Base-by-base conservation (phyloP, 352 stramenopile species). In the Phytophthora fragariaefolia region DNA sequence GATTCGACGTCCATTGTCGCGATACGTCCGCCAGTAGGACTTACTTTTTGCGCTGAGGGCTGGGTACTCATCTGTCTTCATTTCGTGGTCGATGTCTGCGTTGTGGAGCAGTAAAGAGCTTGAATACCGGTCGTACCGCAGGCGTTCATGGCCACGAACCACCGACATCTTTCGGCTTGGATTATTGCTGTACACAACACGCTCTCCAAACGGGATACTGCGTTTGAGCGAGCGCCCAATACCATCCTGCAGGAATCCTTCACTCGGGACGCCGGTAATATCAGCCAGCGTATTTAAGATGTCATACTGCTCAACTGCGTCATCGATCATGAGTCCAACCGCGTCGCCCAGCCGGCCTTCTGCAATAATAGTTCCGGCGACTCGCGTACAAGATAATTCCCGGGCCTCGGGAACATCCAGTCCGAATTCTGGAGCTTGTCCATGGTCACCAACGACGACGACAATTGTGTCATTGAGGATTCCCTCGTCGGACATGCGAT, bases 151-250 rank as follows among this genome's bases (percentile, higher is more conserved):
- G 26, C 76, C 78, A 2, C 63, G 63, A 0, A 87, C 66, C 6
- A 75, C 60, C 46, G 76, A 71, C 53, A 83, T 71, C 47, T 85
- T 79, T 10, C 62, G 69, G 18, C 69, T 62, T 6, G 81, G 78
- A 30, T 90, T 90, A 74, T 87, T 90, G 50, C 69, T 86, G 69
- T 66, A 86, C 24, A 87, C 78, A 13, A 73, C 50, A 17, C 71
- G 69, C 49, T 75, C 55, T 2, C 73, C 73, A 51, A 76, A 83
- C 2, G 60, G 42, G 3, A 73, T 24, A 4, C 73, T 45, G 24
- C 80, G 77, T 47, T 85, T 81, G 6, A 89, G 76, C 7, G 75
- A 80, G 1, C 75, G 64, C 0, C 72, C 75, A 18, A 83, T 58
- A n/a, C 75, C 70, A 15, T 71, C 69, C 23, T 80, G 75, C 17